Evolutionary conservation across 169 alveolate species (phyloP), one percentile per base, ranked within the genome.

Genomic region (Plasmodium gonderi): DNA sequence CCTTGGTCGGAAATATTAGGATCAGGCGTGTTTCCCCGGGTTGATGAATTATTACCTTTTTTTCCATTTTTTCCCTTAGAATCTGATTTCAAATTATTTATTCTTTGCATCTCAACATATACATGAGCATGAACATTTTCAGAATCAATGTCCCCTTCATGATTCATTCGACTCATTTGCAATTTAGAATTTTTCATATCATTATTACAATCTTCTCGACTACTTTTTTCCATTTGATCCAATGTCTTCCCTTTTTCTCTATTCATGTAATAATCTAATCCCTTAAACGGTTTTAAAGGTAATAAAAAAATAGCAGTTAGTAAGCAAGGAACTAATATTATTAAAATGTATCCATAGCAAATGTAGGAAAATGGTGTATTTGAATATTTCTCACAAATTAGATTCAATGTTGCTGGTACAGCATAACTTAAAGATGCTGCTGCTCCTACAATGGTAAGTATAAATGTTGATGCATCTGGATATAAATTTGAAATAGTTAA

Each of bases 381-480:
- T 14, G 92, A 54, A 67, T 68, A 74, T 14, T 75, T 49, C 0
- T 44, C 23, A 17, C 20, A 75, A 75, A 85, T 51, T 20, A 60
- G 7, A 78, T 85, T 75, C 23, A 85, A 47, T 23, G 92, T 85
- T 1, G 92, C 80, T 9, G 92, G 92, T 3, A 85, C 87, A 29
- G 92, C 92, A 78, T 36, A 85, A 85, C 92, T 85, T 60, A 85
- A 85, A 9, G 92, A 85, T 14, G 92, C 92, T 40, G 92, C 92
- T 20, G 92, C 92, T 36, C 92, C 92, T 0, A 85, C 69, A 9
- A 85, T 82, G 5, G 92, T 85, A 2, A 85, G 33, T 31, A 85
- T 85, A 60, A 85, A 85, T 4, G 92, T 85, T 6, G 92, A 85
- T 4, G 87, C 87, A 75, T 85, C 92, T 49, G 92, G 92, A 23